Evolutionary conservation across 768 basidiomycete genomes (phyloP).

Genomic region (Termitomyces sp.): DNA sequence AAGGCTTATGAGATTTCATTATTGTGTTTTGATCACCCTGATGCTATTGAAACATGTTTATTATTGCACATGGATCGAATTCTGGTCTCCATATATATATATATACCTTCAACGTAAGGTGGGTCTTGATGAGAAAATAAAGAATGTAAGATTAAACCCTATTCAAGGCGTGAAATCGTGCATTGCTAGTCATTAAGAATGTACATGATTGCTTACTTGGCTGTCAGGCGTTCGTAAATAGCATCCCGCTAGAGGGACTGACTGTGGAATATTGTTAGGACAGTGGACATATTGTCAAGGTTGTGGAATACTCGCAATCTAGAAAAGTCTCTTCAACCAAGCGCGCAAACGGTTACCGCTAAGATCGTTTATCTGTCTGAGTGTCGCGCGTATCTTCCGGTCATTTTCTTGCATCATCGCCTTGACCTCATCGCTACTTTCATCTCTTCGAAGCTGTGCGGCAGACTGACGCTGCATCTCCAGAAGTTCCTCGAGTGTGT

Average conservation of each 20-base stretch:
- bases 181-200: neutral
- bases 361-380: slow-evolving; percentile 13
- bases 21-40: neutral
- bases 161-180: neutral
- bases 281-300: neutral
- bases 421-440: slow-evolving; percentile 6
- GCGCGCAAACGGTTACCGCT: slow-evolving; percentile 6
- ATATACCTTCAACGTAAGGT: neutral
- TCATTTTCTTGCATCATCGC: slow-evolving; percentile 12
- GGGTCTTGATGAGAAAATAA: neutral
- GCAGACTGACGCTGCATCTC: slow-evolving; percentile 7
- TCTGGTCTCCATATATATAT: neutral
- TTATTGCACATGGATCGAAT: neutral
- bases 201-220: neutral
- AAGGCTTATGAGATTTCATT: neutral
- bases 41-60: neutral
- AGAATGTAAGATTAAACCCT: neutral
- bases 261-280: neutral
- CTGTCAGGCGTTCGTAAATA: neutral
- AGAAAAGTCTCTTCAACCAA: slow-evolving; percentile 4
- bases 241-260: neutral
- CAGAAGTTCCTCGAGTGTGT: slow-evolving; percentile 12
- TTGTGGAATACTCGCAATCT: neutral
- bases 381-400: slow-evolving; percentile 13
- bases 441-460: slow-evolving; percentile 4